phyloP scores from a whole-genome alignment of 495 filamentous ascomycete genomes.

The Sabuloglossum arenarium region DNA sequence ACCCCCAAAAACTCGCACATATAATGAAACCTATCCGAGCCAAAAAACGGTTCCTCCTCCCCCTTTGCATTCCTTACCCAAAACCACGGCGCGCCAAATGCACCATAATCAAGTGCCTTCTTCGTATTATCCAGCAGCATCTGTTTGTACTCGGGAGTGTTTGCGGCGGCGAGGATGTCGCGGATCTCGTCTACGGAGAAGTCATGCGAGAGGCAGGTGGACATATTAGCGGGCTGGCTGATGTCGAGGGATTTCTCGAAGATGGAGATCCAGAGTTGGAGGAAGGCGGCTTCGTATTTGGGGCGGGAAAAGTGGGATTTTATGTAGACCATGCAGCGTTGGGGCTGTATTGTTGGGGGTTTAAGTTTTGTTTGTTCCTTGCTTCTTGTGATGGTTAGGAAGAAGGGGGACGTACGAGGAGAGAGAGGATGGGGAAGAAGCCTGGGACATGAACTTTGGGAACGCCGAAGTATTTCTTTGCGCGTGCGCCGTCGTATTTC shows the following conservation, averaged over 20 bases:
- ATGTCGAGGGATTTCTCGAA: constrained; percentile 27
- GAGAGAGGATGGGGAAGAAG: constrained; percentile 30
- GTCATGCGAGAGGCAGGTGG: neutral
- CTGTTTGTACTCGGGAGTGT: constrained; percentile 32
- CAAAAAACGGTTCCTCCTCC: constrained; percentile 48
- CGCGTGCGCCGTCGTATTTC: constrained; percentile 30
- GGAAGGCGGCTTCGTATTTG: constrained; percentile 24
- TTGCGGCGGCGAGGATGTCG: constrained; percentile 28
- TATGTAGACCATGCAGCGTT: constrained; percentile 43
- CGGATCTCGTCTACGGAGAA: constrained; percentile 18
- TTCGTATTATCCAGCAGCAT: constrained; percentile 34
- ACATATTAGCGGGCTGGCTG: constrained; percentile 22
- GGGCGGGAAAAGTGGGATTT: constrained; percentile 25
- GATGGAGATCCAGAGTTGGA: constrained; percentile 24
- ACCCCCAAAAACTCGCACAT: constrained; percentile 18
- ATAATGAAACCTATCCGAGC: constrained; percentile 42
- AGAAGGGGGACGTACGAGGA: constrained; percentile 17
- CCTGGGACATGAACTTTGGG: constrained; percentile 22
- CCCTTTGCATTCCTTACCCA: constrained; percentile 41
- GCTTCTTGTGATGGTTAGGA: neutral
- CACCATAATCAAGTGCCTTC: constrained; percentile 36
- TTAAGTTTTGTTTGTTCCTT: neutral
- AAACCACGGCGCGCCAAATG: constrained; percentile 59
- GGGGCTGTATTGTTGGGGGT: constrained; percentile 21
- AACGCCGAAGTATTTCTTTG: constrained; percentile 31